These are phyloP conservation scores for Hypsizygus ulmarius DNA, from an alignment of 1,284 basidiomycete species.

Conservation along the genomic window DNA sequence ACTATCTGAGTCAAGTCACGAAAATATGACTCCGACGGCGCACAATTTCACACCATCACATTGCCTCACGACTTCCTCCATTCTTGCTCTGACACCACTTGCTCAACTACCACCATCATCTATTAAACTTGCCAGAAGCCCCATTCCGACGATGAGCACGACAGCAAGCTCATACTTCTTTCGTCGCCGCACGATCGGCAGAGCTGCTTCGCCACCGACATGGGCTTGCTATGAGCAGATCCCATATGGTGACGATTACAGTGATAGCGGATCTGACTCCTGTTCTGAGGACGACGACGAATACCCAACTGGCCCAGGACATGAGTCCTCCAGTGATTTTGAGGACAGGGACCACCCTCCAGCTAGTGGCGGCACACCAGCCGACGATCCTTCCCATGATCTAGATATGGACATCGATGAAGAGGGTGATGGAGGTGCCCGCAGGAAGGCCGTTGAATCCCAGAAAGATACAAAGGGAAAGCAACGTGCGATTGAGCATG, in stretches of 20 bases:
- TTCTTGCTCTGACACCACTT: not conserved
- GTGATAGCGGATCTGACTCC: constrained; percentile 48
- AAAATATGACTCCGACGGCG: constrained; percentile 15
- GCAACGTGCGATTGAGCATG: constrained; percentile 64
- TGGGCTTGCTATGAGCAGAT: constrained; percentile 88
- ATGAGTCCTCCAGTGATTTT: constrained; percentile 33
- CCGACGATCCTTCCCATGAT: constrained; percentile 39
- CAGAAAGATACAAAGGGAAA: constrained; percentile 73
- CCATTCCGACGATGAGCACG: constrained; percentile 36
- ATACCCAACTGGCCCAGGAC: constrained; percentile 37
- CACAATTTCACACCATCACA: constrained; percentile 11
- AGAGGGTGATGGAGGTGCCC: constrained; percentile 42
- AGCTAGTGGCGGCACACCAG: constrained; percentile 25
- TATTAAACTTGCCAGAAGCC: constrained; percentile 1
- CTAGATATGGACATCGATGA: constrained; percentile 65
- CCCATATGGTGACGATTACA: constrained; percentile 53
- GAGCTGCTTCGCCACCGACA: constrained; percentile 75
- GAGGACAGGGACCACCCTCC: constrained; percentile 32
- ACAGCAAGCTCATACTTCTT: constrained; percentile 52
- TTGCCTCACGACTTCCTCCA: constrained; percentile 13
- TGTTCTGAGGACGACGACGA: constrained; percentile 74
- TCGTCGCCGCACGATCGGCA: constrained; percentile 68
- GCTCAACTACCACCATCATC: constrained; percentile 8
- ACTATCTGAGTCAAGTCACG: constrained; percentile 13
- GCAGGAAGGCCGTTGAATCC: constrained; percentile 37